Percentiles rank a stretch among this genome's conserved stretches.
phyloP scores from a whole-genome alignment of 2,329 filamentous ascomycete genomes.

The Mariannaea sp. region DNA sequence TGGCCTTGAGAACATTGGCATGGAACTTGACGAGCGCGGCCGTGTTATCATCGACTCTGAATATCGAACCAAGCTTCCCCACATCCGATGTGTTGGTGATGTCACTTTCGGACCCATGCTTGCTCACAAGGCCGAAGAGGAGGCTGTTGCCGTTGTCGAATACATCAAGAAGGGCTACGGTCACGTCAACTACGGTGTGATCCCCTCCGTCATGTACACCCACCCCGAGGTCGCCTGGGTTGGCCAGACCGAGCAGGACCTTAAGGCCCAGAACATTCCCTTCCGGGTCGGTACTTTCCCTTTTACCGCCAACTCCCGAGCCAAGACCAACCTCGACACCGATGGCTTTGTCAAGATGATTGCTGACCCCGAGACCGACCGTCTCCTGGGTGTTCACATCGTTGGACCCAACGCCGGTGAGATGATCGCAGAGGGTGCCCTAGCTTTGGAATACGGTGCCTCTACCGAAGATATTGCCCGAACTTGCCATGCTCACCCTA shows the following conservation, averaged over 20 bases:
- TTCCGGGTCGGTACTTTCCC: slow-evolving; percentile 96
- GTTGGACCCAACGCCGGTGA: slow-evolving; percentile 94
- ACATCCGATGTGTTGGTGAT: slow-evolving; percentile 96
- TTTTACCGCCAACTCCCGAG: slow-evolving; percentile 96
- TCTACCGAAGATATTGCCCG: slow-evolving; percentile 92
- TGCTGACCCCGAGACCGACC: slow-evolving; percentile 93
- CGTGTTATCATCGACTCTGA: slow-evolving; percentile 97
- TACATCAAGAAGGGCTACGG: slow-evolving; percentile 98
- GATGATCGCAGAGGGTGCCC: slow-evolving; percentile 97
- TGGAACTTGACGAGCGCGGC: slow-evolving; percentile 90
- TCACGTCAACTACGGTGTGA: slow-evolving; percentile 98
- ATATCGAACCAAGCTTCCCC: slow-evolving; percentile 96
- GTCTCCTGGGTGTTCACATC: slow-evolving; percentile 94
- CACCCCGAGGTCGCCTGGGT: slow-evolving; percentile 99
- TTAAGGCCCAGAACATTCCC: slow-evolving; percentile 86
- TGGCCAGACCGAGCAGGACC: slow-evolving; percentile 93
- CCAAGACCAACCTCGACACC: slow-evolving; percentile 97
- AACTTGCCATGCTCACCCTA: slow-evolving; percentile 96
- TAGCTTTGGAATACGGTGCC: slow-evolving; percentile 95
- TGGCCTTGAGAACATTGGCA: slow-evolving; percentile 89
- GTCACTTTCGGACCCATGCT: slow-evolving; percentile 98
- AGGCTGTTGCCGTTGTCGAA: slow-evolving; percentile 91
- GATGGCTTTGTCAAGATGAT: slow-evolving; percentile 98
- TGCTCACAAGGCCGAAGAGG: slow-evolving; percentile 98
- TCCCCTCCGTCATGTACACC: slow-evolving; percentile 99